Evolutionary conservation across 306 rosid genomes (phyloP).

Genomic region (Castanospermum australe): DNA sequence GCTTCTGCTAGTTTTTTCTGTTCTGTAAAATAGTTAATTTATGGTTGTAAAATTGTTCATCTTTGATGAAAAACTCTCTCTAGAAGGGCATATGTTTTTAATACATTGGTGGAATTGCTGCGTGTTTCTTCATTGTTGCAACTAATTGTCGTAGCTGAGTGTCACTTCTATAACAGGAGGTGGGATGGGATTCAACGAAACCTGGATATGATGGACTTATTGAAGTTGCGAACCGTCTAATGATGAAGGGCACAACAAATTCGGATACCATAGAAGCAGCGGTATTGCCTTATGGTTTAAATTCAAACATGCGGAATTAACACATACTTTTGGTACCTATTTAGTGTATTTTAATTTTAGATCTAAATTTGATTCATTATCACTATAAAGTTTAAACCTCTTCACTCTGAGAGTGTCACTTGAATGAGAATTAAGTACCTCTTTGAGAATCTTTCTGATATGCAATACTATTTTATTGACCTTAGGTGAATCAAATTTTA

Average conservation of each 20-base stretch:
- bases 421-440: background rate
- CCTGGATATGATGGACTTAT: slow-evolving; percentile 85
- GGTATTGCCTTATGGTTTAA: slow-evolving; percentile 36
- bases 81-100: background rate
- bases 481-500: background rate
- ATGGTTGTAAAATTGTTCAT: background rate
- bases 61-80: background rate
- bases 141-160: background rate
- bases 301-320: background rate
- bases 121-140: background rate
- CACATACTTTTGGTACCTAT: no score
- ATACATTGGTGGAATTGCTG: background rate
- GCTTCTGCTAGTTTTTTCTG: background rate
- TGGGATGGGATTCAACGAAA: slow-evolving; percentile 85
- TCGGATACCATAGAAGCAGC: slow-evolving; percentile 71
- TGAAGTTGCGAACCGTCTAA: slow-evolving; percentile 73
- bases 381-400: background rate
- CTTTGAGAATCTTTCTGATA: background rate
- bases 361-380: background rate
- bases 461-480: background rate
- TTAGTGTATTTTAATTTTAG: background rate
- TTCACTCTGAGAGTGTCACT: background rate
- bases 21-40: background rate
- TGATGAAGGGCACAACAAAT: slow-evolving; percentile 63
- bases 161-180: slow-evolving; percentile 44